Evolutionary conservation across 331 rosid species (phyloP).

Genomic region (Phaseolus coccineus): DNA sequence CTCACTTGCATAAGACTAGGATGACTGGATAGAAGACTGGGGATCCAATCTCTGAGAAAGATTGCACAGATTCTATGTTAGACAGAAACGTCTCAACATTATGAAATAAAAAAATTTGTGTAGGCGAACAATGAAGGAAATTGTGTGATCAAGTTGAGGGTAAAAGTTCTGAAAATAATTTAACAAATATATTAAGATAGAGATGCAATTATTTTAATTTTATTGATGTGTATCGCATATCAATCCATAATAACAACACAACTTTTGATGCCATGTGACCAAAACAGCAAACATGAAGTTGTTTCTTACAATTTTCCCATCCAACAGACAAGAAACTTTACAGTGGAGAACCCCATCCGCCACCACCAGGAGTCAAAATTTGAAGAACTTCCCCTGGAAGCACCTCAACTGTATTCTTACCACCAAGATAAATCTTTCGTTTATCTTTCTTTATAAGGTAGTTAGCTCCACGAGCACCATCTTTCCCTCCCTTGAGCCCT

Average conservation of each 20-base stretch:
- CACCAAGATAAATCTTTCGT: constrained; percentile 72
- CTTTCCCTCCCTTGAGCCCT: constrained; percentile 78
- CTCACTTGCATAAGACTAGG: no score
- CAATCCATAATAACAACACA: constrained; percentile 17
- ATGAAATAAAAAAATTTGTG: neutral
- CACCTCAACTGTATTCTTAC: constrained; percentile 74
- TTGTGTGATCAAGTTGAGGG: constrained; percentile 10
- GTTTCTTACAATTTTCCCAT: constrained; percentile 3
- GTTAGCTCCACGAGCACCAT: constrained; percentile 83
- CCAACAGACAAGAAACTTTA: constrained; percentile 36
- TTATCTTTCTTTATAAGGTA: constrained; percentile 71
- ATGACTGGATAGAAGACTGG: neutral
- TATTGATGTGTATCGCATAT: constrained; percentile 34
- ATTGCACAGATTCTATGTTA: neutral
- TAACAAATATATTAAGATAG: constrained; percentile 17
- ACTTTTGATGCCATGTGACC: neutral
- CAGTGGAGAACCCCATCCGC: constrained; percentile 80
- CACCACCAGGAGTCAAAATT: constrained; percentile 93
- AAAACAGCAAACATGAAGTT: constrained; percentile 33
- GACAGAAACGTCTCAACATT: no score
- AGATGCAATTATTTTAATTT: constrained; percentile 31
- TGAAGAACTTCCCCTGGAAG: constrained; percentile 80
- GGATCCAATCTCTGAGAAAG: constrained; percentile 2
- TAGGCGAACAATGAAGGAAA: neutral
- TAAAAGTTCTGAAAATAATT: constrained; percentile 11